A percentile compares a stretch with the other conserved stretches of the same genome.
These are phyloP conservation scores for Leccinum olivaceopallidum DNA, from an alignment of 768 basidiomycete species.

Conservation along the genomic window DNA sequence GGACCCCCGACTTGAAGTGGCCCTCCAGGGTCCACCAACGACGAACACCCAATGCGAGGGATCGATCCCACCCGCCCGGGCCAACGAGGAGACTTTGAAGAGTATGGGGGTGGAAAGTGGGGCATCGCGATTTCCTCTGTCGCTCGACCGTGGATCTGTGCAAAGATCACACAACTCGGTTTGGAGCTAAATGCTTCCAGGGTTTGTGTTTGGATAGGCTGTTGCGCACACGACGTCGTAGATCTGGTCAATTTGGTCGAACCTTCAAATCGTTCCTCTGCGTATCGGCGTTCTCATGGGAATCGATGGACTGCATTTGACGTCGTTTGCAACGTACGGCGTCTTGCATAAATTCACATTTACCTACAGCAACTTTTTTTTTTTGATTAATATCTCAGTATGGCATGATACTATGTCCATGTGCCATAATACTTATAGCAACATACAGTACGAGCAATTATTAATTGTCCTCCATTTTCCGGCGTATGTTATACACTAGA, in stretches of 20 bases:
- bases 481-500: no score
- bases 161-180: neutral
- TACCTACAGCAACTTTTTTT: no score
- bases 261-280: neutral
- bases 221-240: neutral
- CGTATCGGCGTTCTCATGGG: no score
- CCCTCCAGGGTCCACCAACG: slow-evolving; percentile 7
- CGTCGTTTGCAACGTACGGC: no score
- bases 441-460: no score
- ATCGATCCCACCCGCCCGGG: neutral
- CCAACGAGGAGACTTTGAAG: neutral
- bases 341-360: no score
- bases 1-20: slow-evolving; percentile 14
- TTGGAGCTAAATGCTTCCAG: neutral
- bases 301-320: no score
- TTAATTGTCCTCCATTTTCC: no score
- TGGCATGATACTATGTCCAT: no score
- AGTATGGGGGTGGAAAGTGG: neutral
- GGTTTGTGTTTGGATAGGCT: neutral
- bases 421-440: no score
- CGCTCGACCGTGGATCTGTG: neutral
- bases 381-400: no score
- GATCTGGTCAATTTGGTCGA: neutral
- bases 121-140: neutral
- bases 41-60: slow-evolving; percentile 1